Conservation (phyloP, 768 basidiomycete species). For the Boletus rubescentipes region DNA sequence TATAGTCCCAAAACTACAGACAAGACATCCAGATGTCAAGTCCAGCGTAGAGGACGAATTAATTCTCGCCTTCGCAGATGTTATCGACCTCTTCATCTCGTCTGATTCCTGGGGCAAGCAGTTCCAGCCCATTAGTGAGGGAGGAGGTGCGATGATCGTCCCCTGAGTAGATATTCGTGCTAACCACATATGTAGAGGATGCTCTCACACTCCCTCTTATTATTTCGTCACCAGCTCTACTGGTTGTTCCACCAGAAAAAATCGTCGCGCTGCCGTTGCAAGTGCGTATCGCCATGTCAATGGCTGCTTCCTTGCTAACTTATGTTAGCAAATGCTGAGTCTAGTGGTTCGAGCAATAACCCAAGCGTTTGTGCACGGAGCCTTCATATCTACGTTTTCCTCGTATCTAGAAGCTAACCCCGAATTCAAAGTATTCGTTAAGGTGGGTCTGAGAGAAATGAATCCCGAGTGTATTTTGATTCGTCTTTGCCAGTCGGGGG, state of each 20-base stretch:
- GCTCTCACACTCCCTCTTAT: slow-evolving; percentile 47
- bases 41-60: slow-evolving; percentile 60
- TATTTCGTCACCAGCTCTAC: slow-evolving; percentile 59
- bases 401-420: slow-evolving; percentile 30
- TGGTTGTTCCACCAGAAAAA: slow-evolving; percentile 52
- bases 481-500: slow-evolving; percentile 23
- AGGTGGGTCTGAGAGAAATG: slow-evolving; percentile 4
- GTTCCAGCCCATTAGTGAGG: slow-evolving; percentile 55
- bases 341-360: slow-evolving; percentile 48
- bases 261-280: slow-evolving; percentile 61
- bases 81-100: slow-evolving; percentile 57
- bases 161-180: not conserved
- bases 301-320: slow-evolving; percentile 9
- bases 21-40: slow-evolving; percentile 33
- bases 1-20: slow-evolving; percentile 32
- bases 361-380: slow-evolving; percentile 55
- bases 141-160: slow-evolving; percentile 33
- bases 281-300: slow-evolving; percentile 33
- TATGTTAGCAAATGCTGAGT: slow-evolving; percentile 26
- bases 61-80: slow-evolving; percentile 69
- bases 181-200: slow-evolving; percentile 35
- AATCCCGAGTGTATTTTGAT: slow-evolving; percentile 1
- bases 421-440: slow-evolving; percentile 20
- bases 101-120: slow-evolving; percentile 63
- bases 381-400: slow-evolving; percentile 49